Evolutionary conservation across 2,329 filamentous ascomycete genomes (phyloP).

Genomic region (Fusarium sp.): DNA sequence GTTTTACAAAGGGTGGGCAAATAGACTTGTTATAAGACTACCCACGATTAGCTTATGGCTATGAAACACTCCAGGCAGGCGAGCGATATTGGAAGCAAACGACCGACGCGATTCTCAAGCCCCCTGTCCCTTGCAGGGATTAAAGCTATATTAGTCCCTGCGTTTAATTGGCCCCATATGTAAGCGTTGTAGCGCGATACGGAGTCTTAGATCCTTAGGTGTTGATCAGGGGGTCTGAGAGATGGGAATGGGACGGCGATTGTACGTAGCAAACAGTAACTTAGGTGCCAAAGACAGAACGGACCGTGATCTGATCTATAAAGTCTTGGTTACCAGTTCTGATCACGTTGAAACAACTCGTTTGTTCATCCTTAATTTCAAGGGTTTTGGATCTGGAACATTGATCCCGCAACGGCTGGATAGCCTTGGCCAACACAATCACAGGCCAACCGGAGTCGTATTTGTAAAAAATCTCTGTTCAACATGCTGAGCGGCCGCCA

Average conservation of each 20-base stretch:
- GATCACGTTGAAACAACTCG: no score
- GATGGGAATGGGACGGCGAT: constrained; percentile 21
- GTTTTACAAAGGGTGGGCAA: constrained; percentile 7
- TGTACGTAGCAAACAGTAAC: no score
- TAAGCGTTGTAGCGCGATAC: constrained; percentile 3
- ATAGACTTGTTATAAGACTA: constrained; percentile 20
- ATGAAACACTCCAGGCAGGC: constrained; percentile 15
- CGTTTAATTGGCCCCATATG: constrained; percentile 25
- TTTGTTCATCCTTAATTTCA: neutral
- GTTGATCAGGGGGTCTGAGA: constrained; percentile 23
- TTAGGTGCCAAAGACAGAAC: no score
- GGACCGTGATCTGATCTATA: no score
- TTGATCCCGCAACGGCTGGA: neutral
- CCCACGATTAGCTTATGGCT: constrained; percentile 1
- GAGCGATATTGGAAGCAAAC: constrained; percentile 5
- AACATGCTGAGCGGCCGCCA: constrained; percentile 10
- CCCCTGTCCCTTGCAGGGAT: constrained; percentile 25
- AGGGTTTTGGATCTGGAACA: constrained; percentile 19
- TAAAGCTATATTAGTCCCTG: constrained; percentile 10
- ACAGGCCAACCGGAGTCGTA: neutral
- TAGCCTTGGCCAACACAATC: constrained; percentile 1
- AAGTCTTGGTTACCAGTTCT: no score
- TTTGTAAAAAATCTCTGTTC: neutral
- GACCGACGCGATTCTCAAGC: constrained; percentile 9
- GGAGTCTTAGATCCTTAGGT: constrained; percentile 10